phyloP scores from a whole-genome alignment of 2,329 filamentous ascomycete genomes.

The Periconia sp. region DNA sequence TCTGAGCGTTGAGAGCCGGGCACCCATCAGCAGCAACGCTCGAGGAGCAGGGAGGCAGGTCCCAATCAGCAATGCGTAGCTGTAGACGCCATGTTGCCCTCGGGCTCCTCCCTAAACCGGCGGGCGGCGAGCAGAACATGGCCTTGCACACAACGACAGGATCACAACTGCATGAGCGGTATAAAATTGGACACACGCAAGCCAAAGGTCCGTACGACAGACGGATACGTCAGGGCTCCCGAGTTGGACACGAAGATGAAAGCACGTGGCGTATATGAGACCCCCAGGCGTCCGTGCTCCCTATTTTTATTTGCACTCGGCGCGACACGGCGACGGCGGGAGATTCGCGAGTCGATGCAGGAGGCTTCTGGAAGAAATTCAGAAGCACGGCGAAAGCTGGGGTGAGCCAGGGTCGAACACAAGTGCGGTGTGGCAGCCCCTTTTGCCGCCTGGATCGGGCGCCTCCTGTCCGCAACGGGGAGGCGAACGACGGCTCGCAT shows the following conservation, averaged over 20 bases:
- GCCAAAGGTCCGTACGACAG: slow-evolving; percentile 1
- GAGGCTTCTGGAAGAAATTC: slow-evolving; percentile 29
- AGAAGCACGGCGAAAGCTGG: slow-evolving; percentile 16
- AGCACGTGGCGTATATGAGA: slow-evolving; percentile 8
- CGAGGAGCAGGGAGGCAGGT: too few relatives aligned
- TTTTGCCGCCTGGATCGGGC: slow-evolving; percentile 1
- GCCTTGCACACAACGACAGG: not conserved
- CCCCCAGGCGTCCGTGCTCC: slow-evolving; percentile 8
- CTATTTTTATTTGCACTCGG: slow-evolving; percentile 5
- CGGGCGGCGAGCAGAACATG: not conserved
- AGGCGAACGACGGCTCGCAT: slow-evolving; percentile 7
- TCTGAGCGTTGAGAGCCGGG: not conserved
- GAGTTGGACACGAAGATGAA: slow-evolving; percentile 2
- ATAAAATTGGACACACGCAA: slow-evolving; percentile 9
- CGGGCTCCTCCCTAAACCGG: not conserved
- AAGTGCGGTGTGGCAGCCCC: not conserved
- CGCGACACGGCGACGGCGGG: slow-evolving; percentile 3
- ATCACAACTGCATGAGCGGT: not conserved
- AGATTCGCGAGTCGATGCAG: slow-evolving; percentile 23
- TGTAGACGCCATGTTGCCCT: too few relatives aligned
- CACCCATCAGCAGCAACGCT: not conserved
- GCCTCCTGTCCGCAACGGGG: slow-evolving; percentile 4
- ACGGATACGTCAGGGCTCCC: slow-evolving; percentile 1
- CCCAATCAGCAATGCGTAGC: too few relatives aligned
- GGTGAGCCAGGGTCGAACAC: not conserved